Evolutionary conservation across 129 eudicot genomes (phyloP), one percentile per base, ranked within the genome.

Genomic region (Saussurea involucrata): DNA sequence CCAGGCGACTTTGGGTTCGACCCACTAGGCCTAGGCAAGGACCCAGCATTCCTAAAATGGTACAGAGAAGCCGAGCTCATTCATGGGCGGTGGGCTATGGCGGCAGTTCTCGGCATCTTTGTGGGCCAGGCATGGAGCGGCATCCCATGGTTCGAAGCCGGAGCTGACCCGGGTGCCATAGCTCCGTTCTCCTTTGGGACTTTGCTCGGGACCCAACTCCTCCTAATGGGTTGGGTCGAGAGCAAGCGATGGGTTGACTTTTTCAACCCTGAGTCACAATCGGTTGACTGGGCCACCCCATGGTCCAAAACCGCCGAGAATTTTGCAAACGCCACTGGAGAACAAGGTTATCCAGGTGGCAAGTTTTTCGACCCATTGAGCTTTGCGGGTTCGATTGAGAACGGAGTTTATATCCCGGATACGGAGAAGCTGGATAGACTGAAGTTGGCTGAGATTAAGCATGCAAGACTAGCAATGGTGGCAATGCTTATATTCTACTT

Each of bases 161-260:
- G 98, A 36, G 98, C 98, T 0, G 97, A 87, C 81, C 98, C 98
- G 0, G 92, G 97, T 25, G 98, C 97, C 49, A 82, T 91, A 27
- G 90, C 98, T 15, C 97, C 98, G 5, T 91, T 91, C 83, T 91
- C 98, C 0, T 94, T 94, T 44, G 94, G 94, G 4, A 71, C 90
- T 20, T 88, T 94, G 1, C 82, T 94, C 0, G 98, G 98, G 0
- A 94, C 98, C 80, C 98, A 94, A 68, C 98, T 94, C 58, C 81
- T 94, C 15, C 90, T 94, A 28, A 94, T 94, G 98, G 98, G 97
- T 22, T 94, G 98, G 98, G 98, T 94, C 4, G 98, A 94, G 90
- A 89, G 97, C 92, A 94, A 94, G 74, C 72, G 98, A 69, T 94
- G 98, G 98, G 98, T 89, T 4, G 98, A 94, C 57, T 94, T 91